Percentiles rank a stretch among this genome's conserved stretches.
Conservation (phyloP, 352 stramenopile genomes). For the Blastocystis sp. region DNA sequence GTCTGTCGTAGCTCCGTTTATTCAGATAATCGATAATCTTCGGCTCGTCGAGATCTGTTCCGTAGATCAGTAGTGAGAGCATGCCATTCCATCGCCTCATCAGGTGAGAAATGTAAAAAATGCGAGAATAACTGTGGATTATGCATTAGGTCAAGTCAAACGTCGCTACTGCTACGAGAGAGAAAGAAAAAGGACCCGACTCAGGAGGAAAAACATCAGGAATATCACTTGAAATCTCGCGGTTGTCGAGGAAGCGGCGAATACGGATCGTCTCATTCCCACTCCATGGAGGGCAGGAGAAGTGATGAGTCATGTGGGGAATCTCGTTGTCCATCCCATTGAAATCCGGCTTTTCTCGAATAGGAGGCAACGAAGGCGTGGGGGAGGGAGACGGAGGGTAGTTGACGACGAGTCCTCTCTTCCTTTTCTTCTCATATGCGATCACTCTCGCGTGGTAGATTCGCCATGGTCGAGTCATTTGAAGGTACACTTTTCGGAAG, state of each 20-base stretch:
- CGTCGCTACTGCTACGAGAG: not conserved
- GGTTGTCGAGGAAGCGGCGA: not conserved
- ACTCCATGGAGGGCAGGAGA: not conserved
- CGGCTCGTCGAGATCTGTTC: slow-evolving; percentile 4
- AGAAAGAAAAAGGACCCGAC: not conserved
- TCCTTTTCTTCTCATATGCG: slow-evolving; percentile 3
- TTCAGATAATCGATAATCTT: not conserved
- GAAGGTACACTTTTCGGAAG: not conserved
- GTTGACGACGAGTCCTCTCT: not conserved
- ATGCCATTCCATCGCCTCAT: not conserved
- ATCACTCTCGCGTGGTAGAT: not conserved
- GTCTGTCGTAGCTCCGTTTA: not conserved
- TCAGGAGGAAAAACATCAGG: not conserved
- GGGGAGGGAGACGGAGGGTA: not conserved
- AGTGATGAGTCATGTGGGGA: not conserved
- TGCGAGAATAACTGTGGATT: not conserved
- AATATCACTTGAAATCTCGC: not conserved
- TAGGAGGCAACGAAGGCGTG: not conserved
- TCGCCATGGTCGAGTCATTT: not conserved
- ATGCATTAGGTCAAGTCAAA: not conserved
- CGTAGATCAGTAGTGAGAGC: slow-evolving; percentile 4
- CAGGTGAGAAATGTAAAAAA: slow-evolving; percentile 35
- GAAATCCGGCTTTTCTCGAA: not conserved
- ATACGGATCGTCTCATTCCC: not conserved
- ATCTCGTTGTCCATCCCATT: not conserved